Conservation (phyloP, 768 basidiomycete species). For the Boletus tomentosulus region DNA sequence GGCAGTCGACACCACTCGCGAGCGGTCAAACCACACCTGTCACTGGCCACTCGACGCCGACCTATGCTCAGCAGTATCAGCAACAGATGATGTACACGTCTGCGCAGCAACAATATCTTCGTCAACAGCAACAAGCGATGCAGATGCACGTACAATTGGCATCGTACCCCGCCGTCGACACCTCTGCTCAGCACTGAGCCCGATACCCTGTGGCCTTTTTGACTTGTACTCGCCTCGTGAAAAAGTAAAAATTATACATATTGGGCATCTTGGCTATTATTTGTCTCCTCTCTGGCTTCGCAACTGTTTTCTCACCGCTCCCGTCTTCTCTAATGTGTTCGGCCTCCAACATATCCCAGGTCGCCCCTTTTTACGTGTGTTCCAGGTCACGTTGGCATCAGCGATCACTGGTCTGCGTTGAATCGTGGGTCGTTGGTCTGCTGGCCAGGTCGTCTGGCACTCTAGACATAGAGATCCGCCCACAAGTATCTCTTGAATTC, state of each 20-base stretch:
- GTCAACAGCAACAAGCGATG: constrained; percentile 32
- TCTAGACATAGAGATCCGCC: constrained; percentile 18
- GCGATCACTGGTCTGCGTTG: constrained; percentile 10
- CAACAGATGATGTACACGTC: constrained; percentile 37
- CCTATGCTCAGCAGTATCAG: constrained; percentile 32
- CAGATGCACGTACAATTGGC: constrained; percentile 28
- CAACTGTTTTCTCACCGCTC: constrained; percentile 5
- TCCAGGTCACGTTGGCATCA: constrained; percentile 2
- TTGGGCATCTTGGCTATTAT: constrained; percentile 31
- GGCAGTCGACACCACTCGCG: constrained; percentile 30
- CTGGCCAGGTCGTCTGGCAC: constrained; percentile 10
- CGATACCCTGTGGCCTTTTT: constrained; percentile 12
- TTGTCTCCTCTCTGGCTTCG: constrained; percentile 3
- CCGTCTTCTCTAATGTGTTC: constrained; percentile 9
- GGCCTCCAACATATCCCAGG: constrained; percentile 35
- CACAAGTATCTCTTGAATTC: not conserved
- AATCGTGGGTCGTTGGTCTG: not conserved
- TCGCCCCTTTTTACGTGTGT: constrained; percentile 10
- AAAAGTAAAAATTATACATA: constrained; percentile 38
- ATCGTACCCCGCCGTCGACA: constrained; percentile 18
- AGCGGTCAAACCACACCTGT: constrained; percentile 33
- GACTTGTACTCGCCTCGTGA: not conserved
- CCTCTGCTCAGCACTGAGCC: constrained; percentile 9
- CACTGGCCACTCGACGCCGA: constrained; percentile 26
- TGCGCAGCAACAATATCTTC: constrained; percentile 36